phyloP scores from a whole-genome alignment of 495 filamentous ascomycete genomes.

The Evansstolkia leycettana region DNA sequence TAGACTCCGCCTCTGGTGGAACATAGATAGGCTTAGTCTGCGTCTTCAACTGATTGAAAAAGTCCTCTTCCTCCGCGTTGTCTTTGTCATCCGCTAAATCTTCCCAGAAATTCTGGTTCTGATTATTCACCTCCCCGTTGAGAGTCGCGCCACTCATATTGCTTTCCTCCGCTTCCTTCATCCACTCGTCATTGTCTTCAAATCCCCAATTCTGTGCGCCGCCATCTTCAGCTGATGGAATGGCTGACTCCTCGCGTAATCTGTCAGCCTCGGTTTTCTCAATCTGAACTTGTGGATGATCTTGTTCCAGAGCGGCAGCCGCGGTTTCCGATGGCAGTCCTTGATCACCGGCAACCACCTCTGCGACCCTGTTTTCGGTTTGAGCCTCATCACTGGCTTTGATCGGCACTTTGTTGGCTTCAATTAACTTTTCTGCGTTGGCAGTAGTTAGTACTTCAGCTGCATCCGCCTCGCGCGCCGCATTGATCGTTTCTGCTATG shows the following conservation, averaged over 20 bases:
- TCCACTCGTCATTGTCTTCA: slow-evolving; percentile 1
- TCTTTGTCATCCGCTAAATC: slow-evolving; percentile 16
- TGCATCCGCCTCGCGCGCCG: too few relatives aligned
- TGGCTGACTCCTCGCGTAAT: background rate
- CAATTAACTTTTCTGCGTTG: too few relatives aligned
- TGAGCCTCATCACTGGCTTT: too few relatives aligned
- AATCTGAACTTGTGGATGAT: background rate
- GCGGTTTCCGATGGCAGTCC: background rate
- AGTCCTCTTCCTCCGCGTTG: slow-evolving; percentile 31
- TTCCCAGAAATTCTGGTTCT: slow-evolving; percentile 18
- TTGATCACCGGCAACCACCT: background rate
- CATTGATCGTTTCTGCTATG: too few relatives aligned
- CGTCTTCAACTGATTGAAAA: slow-evolving; percentile 37
- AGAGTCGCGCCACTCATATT: background rate
- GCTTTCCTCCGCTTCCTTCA: slow-evolving; percentile 1
- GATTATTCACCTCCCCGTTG: slow-evolving; percentile 7
- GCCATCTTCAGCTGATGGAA: background rate
- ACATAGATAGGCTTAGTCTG: slow-evolving; percentile 35
- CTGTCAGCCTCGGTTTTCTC: background rate
- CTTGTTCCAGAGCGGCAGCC: background rate
- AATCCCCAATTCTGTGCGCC: background rate
- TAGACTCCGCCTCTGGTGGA: slow-evolving; percentile 31
- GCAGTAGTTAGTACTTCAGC: too few relatives aligned
- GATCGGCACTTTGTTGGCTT: too few relatives aligned
- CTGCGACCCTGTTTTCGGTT: too few relatives aligned